phyloP scores from a whole-genome alignment of 352 stramenopile species.

The Peronosclerospora sorghi region DNA sequence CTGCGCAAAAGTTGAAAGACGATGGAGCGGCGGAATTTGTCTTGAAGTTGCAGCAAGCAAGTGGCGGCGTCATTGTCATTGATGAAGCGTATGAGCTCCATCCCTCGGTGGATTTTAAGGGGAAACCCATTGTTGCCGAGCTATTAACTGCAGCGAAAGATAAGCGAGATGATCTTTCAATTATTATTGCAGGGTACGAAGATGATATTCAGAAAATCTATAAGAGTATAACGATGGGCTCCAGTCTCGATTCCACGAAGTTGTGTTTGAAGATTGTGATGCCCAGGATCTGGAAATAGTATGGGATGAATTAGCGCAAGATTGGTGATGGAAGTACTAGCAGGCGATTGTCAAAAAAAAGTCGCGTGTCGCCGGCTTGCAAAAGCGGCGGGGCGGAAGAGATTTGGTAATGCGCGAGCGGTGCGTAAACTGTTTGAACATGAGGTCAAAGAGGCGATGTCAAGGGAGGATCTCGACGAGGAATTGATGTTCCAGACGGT shows the following conservation, averaged over 20 bases:
- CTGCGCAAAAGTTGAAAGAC: constrained; percentile 69
- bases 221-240: constrained; percentile 88
- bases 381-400: constrained; percentile 52
- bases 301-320: constrained; percentile 36
- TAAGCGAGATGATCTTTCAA: constrained; percentile 67
- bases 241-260: constrained; percentile 68
- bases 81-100: constrained; percentile 90
- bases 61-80: constrained; percentile 86
- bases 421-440: constrained; percentile 72
- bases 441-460: constrained; percentile 46
- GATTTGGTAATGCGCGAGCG: constrained; percentile 80
- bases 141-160: constrained; percentile 84
- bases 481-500: constrained; percentile 38
- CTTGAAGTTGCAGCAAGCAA: constrained; percentile 53
- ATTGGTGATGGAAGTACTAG: constrained; percentile 40
- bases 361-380: constrained; percentile 58
- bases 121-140: constrained; percentile 80
- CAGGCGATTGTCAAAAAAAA: constrained; percentile 32
- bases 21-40: constrained; percentile 53
- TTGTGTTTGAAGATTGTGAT: constrained; percentile 88
- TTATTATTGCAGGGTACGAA: constrained; percentile 89
- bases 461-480: constrained; percentile 51
- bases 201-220: constrained; percentile 89
- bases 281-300: constrained; percentile 76
- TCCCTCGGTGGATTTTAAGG: constrained; percentile 59